Evolutionary conservation across 345 rosid genomes (phyloP).

Genomic region (Euclidium syriacum): DNA sequence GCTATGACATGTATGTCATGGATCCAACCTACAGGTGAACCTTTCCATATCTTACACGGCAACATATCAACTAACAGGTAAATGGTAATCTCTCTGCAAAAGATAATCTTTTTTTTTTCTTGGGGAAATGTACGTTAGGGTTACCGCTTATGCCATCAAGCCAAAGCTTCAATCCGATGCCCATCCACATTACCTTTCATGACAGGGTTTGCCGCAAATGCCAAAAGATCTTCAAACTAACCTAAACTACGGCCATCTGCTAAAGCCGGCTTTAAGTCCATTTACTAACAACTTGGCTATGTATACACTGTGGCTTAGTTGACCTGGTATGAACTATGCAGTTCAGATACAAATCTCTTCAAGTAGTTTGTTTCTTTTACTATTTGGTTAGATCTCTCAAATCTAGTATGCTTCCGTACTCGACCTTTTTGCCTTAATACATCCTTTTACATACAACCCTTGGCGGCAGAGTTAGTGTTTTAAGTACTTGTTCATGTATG

Average conservation of each 20-base stretch:
- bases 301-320: conserved; percentile 65
- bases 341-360: conserved; percentile 61
- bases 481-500: conserved; percentile 22
- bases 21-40: conserved; percentile 28
- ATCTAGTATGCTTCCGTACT: background rate
- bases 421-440: background rate
- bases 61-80: background rate
- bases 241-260: conserved; percentile 47
- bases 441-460: conserved; percentile 65
- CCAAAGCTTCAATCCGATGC: conserved; percentile 58
- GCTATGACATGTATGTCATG: conserved; percentile 70
- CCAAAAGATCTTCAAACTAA: conserved; percentile 65
- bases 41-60: background rate
- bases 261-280: conserved; percentile 59
- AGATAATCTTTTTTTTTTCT: conserved; percentile 10
- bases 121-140: conserved; percentile 86
- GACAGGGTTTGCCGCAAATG: conserved; percentile 62
- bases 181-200: conserved; percentile 64
- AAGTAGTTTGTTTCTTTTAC: conserved; percentile 34
- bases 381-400: conserved; percentile 10
- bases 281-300: conserved; percentile 41
- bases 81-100: background rate
- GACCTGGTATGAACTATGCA: conserved; percentile 61
- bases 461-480: conserved; percentile 43
- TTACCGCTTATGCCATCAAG: conserved; percentile 65